phyloP scores from a whole-genome alignment of 768 basidiomycete genomes.

The Podaxis pistillaris region DNA sequence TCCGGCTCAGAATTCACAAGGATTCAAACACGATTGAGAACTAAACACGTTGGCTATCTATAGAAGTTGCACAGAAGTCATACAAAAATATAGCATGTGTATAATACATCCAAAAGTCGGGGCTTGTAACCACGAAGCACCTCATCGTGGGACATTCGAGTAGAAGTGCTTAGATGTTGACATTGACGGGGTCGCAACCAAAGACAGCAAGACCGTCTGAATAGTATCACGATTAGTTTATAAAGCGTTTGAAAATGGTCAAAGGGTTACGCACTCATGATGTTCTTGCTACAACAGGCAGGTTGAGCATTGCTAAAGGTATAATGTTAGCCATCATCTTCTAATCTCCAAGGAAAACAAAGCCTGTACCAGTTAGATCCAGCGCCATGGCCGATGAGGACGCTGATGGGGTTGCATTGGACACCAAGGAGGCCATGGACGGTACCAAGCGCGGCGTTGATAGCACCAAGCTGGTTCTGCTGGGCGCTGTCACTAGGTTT shows the following conservation, averaged over 20 bases:
- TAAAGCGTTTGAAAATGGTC: background rate
- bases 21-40: no score
- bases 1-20: no score
- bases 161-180: constrained; percentile 14
- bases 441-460: background rate
- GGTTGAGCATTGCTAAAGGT: constrained; percentile 15
- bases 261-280: constrained; percentile 18
- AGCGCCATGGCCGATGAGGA: constrained; percentile 16
- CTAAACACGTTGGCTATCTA: no score
- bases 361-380: constrained; percentile 17
- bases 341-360: background rate
- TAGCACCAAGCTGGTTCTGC: background rate
- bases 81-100: no score
- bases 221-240: background rate
- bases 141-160: background rate
- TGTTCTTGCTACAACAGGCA: constrained; percentile 24
- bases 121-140: no score
- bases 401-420: constrained; percentile 22
- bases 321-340: background rate
- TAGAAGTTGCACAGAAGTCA: no score
- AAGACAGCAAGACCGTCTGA: constrained; percentile 18
- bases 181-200: constrained; percentile 22
- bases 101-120: no score
- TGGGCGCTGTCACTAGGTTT: background rate
- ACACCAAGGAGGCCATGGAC: constrained; percentile 15